Conservation (phyloP, 495 filamentous ascomycete species). For the Penicillium lividum region DNA sequence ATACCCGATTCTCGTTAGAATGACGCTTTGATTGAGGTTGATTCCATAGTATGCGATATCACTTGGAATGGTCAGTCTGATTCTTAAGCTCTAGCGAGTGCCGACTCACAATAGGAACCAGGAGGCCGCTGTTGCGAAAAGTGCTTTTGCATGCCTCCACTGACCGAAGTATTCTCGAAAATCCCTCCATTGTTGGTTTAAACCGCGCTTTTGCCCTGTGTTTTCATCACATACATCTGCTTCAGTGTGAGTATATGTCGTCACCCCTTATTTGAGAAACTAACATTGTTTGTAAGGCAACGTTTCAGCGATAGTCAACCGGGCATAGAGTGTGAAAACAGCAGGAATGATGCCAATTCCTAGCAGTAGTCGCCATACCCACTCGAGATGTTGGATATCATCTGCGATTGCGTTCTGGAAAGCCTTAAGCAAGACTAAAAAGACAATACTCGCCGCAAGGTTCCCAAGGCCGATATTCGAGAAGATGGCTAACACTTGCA, state of each 20-base stretch:
- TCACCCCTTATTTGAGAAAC: neutral
- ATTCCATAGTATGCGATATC: constrained; percentile 43
- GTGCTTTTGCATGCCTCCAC: constrained; percentile 23
- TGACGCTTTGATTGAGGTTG: constrained; percentile 41
- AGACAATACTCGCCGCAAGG: constrained; percentile 21
- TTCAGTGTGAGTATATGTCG: neutral
- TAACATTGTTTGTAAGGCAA: constrained; percentile 18
- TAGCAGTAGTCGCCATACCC: constrained; percentile 22
- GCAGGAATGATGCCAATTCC: constrained; percentile 22
- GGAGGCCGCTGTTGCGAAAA: constrained; percentile 24
- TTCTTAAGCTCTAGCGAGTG: neutral
- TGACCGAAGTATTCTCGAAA: constrained; percentile 25
- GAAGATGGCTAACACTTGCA: constrained; percentile 16
- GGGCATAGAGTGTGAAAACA: constrained; percentile 19
- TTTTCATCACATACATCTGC: constrained; percentile 18
- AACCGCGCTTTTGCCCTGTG: constrained; percentile 16
- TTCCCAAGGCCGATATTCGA: constrained; percentile 23
- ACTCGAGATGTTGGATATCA: constrained; percentile 14
- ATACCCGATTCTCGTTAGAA: constrained; percentile 33
- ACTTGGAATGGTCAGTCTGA: constrained; percentile 4
- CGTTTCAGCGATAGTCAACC: constrained; percentile 19
- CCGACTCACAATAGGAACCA: constrained; percentile 27
- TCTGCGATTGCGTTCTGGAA: constrained; percentile 15
- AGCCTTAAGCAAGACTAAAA: constrained; percentile 21
- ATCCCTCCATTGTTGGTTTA: constrained; percentile 22